A percentile compares a stretch with the other conserved stretches of the same genome.
Evolutionary conservation across 2,329 filamentous ascomycete species (phyloP).

Genomic region (Xylariomycetidae sp.): DNA sequence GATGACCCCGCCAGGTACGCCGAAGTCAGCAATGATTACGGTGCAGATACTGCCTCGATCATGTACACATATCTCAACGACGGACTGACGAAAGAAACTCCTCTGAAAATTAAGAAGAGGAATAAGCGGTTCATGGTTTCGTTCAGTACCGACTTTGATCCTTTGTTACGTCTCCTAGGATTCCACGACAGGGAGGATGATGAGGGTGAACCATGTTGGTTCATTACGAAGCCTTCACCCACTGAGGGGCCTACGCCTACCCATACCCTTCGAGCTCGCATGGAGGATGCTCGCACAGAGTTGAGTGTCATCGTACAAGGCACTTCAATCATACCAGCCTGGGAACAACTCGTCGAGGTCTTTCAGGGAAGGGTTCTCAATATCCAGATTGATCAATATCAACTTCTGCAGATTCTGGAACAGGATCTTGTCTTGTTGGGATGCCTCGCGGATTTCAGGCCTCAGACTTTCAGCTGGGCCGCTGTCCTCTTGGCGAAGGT

Average conservation of each 20-base stretch:
- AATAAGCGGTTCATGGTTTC: constrained; percentile 54
- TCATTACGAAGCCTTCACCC: constrained; percentile 28
- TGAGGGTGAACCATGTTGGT: constrained; percentile 35
- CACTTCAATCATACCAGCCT: constrained; percentile 13
- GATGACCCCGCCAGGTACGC: constrained; percentile 46
- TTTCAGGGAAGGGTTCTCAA: constrained; percentile 14
- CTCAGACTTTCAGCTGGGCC: constrained; percentile 22
- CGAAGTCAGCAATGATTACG: constrained; percentile 36
- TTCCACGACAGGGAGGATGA: constrained; percentile 39
- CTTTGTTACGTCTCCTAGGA: constrained; percentile 44
- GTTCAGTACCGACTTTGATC: constrained; percentile 46
- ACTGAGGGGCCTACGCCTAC: constrained; percentile 31
- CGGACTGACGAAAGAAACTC: constrained; percentile 26
- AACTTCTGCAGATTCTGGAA: constrained; percentile 6
- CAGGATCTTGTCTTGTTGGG: constrained; percentile 20
- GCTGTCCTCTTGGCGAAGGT: constrained; percentile 20
- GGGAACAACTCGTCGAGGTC: constrained; percentile 16
- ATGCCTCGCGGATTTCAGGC: constrained; percentile 20
- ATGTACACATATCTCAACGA: constrained; percentile 50
- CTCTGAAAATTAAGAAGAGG: constrained; percentile 46
- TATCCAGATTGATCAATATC: constrained; percentile 1
- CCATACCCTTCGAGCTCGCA: constrained; percentile 27
- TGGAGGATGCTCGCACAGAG: constrained; percentile 24
- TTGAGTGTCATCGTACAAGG: constrained; percentile 11
- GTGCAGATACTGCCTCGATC: constrained; percentile 36